A percentile compares a stretch with the other conserved stretches of the same genome.
Evolutionary conservation across 164 flowering plant genomes (phyloP).

Genomic region (Akebia trifoliata): DNA sequence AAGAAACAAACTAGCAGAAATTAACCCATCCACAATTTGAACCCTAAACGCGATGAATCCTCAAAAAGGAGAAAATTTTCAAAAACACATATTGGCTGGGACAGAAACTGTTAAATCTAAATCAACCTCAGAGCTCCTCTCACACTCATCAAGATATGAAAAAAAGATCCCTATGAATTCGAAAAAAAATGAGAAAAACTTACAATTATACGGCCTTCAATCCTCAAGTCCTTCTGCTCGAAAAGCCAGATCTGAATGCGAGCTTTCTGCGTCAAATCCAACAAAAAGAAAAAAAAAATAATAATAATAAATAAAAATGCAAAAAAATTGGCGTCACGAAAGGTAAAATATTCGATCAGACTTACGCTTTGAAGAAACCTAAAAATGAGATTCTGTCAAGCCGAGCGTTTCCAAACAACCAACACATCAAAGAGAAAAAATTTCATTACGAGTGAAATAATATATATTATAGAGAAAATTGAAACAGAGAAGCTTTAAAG

Average conservation of each 20-base stretch:
- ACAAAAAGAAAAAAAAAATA: conserved; percentile 2
- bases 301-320: too few relatives aligned
- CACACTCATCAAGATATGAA: too few relatives aligned
- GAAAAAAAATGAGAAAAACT: conserved; percentile 7
- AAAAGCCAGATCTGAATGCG: conserved; percentile 65
- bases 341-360: neutral
- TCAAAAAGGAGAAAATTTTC: too few relatives aligned
- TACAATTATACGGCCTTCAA: conserved; percentile 53
- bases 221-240: conserved; percentile 57
- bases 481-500: neutral
- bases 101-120: too few relatives aligned
- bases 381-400: conserved; percentile 58
- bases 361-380: conserved; percentile 66
- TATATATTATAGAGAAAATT: neutral
- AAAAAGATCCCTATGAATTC: too few relatives aligned
- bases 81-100: too few relatives aligned
- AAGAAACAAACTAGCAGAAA: too few relatives aligned
- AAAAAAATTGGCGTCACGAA: too few relatives aligned
- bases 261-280: conserved; percentile 57
- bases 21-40: too few relatives aligned
- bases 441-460: neutral
- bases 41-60: too few relatives aligned
- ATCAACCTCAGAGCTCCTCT: too few relatives aligned
- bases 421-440: neutral
- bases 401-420: neutral